Evolutionary conservation across 805 yeast genomes (phyloP), one percentile per base, ranked within the genome.

Genomic region (Yamadazyma nakazawae): DNA sequence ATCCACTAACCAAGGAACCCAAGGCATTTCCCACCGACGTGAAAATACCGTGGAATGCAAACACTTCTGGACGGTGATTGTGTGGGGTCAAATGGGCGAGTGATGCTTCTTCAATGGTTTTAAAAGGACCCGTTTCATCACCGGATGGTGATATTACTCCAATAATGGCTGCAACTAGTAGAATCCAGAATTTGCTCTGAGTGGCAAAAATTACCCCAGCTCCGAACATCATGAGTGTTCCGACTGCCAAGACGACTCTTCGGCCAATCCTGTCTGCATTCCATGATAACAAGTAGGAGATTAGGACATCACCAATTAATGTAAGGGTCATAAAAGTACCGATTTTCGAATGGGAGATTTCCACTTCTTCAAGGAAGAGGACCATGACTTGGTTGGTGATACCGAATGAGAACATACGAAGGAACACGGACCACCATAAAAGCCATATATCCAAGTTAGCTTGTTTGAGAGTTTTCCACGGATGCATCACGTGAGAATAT

Each of bases 71-170:
- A 39, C 95, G 71, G 46, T 76, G 78, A 45, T 69, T 70, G 32
- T 74, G 75, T 0, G 84, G 81, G 0, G 95, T 84, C 52, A 89
- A 66, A 62, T 87, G 92, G 0, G 96, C 94, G 42, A 89, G 72
- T 34, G 87, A 76, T 1, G 92, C 82, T 59, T 88, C 96, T 61
- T 89, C 96, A 25, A 89, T 81, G 0, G 94, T 80, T 58, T 86
- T 84, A 63, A 89, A 89, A 0, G 96, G 96, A 0, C 96, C 96
- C 0, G 91, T 88, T 58, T 89, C 96, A 57, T 84, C 90, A 19
- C 96, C 96, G 25, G 88, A 81, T 1, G 96, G 94, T 2, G 96
- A 86, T 7, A 89, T 85, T 14, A 89, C 96, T 1, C 96, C 96
- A 26, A 87, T 48, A 2, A 87, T 77, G 2, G 96, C 94, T 8